phyloP scores from a whole-genome alignment of 441 rosid genomes.

The Omphalea diandra region DNA sequence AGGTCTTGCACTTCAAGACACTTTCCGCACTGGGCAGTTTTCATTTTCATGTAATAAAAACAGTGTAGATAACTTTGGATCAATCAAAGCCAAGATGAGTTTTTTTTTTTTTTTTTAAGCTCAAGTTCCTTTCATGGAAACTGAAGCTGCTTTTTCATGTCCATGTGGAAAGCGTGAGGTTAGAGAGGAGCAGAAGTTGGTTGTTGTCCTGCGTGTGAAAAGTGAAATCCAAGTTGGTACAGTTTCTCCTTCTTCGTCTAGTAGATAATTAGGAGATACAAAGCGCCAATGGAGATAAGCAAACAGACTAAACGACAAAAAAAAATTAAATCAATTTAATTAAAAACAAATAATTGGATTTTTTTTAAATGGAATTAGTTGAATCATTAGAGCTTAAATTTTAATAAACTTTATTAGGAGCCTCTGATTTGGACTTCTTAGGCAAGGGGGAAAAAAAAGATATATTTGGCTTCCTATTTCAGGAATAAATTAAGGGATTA shows the following conservation, averaged over 20 bases:
- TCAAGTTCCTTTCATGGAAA: slow-evolving; percentile 23
- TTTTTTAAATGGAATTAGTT: too few species aligned
- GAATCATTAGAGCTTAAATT: neutral
- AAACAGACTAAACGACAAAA: slow-evolving; percentile 29
- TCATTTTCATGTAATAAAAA: slow-evolving; percentile 14
- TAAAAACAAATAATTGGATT: too few species aligned
- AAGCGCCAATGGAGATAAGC: slow-evolving; percentile 8
- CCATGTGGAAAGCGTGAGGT: slow-evolving; percentile 37
- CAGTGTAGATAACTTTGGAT: slow-evolving; percentile 29
- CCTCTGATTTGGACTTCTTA: neutral
- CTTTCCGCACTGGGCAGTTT: slow-evolving; percentile 14
- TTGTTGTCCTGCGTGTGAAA: too few species aligned
- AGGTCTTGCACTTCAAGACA: slow-evolving; percentile 46
- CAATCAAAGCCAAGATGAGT: slow-evolving; percentile 21
- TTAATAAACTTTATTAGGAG: neutral
- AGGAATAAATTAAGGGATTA: neutral
- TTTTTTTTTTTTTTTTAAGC: slow-evolving; percentile 22
- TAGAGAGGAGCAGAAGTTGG: slow-evolving; percentile 12
- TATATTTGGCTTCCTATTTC: neutral
- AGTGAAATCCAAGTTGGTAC: too few species aligned
- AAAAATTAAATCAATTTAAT: too few species aligned
- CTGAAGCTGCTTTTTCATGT: slow-evolving; percentile 19
- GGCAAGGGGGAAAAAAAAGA: neutral
- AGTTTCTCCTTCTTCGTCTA: slow-evolving; percentile 18
- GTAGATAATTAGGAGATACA: slow-evolving; percentile 2